A percentile compares a stretch with the other conserved stretches of the same genome.
phyloP scores from a whole-genome alignment of 345 rosid genomes.

The Durio zibethinus region DNA sequence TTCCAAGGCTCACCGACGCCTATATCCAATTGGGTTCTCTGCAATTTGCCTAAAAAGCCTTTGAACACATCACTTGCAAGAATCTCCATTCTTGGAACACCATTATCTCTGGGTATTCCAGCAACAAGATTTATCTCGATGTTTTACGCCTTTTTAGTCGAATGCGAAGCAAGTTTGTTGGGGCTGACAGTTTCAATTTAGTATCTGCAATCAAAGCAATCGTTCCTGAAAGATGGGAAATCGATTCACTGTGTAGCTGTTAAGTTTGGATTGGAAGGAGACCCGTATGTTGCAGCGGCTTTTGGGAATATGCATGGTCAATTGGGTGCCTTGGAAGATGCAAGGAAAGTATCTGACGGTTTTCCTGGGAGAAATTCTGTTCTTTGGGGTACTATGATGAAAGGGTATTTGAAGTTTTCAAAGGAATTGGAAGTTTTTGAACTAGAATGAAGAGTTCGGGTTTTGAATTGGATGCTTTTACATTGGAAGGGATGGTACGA shows the following conservation, averaged over 20 bases:
- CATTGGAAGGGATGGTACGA: conserved; percentile 37
- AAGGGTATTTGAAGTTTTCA: conserved; percentile 43
- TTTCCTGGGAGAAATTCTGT: conserved; percentile 42
- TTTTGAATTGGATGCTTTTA: conserved; percentile 28
- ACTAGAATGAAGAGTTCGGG: conserved; percentile 42
- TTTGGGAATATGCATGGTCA: conserved; percentile 43
- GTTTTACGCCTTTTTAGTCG: conserved; percentile 27
- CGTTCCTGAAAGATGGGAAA: conserved; percentile 15
- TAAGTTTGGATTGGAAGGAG: conserved; percentile 36
- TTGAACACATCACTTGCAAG: conserved; percentile 24
- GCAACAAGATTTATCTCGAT: conserved; percentile 20
- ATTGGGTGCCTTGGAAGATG: conserved; percentile 36
- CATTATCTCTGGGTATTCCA: conserved; percentile 36
- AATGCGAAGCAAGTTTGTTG: conserved; percentile 32
- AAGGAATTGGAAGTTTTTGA: conserved; percentile 33
- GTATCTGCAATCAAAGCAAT: conserved; percentile 45
- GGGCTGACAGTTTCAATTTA: conserved; percentile 46
- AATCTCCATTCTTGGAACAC: conserved; percentile 42
- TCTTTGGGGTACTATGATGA: conserved; percentile 56
- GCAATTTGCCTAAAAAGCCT: conserved; percentile 31
- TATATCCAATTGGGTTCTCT: conserved; percentile 31
- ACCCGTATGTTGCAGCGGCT: conserved; percentile 41
- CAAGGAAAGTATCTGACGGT: conserved; percentile 52
- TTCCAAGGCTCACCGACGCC: conserved; percentile 33
- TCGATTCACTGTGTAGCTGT: conserved; percentile 36